Evolutionary conservation across 805 yeast genomes (phyloP).

Genomic region (Candida silvatica): DNA sequence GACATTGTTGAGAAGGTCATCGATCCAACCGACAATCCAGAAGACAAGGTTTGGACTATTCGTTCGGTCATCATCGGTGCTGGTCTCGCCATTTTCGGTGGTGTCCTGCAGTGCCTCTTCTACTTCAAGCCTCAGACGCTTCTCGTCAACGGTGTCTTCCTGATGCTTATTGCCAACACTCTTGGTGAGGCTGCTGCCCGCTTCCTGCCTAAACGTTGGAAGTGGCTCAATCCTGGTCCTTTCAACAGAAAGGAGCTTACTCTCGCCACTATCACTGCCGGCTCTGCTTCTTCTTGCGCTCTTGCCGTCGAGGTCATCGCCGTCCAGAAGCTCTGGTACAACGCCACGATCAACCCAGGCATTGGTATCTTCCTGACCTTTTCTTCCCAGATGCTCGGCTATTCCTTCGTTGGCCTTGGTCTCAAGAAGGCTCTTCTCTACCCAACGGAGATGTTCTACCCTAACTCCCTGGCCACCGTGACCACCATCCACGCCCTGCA

Average conservation of each 20-base stretch:
- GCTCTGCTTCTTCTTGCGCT: constrained; percentile 23
- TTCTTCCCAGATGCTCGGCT: constrained; percentile 23
- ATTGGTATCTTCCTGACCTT: constrained; percentile 24
- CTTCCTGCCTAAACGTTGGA: constrained; percentile 19
- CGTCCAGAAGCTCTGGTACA: constrained; percentile 25
- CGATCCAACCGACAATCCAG: constrained; percentile 29
- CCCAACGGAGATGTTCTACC: constrained; percentile 26
- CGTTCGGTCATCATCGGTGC: constrained; percentile 26
- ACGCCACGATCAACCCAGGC: constrained; percentile 16
- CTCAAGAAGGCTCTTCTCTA: constrained; percentile 18
- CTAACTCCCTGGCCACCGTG: constrained; percentile 30
- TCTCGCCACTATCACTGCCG: constrained; percentile 29
- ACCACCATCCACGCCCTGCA: constrained; percentile 19
- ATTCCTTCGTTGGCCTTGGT: constrained; percentile 21
- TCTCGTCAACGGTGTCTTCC: constrained; percentile 24
- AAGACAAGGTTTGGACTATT: constrained; percentile 27
- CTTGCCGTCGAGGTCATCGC: constrained; percentile 25
- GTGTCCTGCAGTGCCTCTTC: constrained; percentile 26
- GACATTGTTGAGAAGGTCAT: constrained; percentile 18
- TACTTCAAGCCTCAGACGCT: constrained; percentile 29
- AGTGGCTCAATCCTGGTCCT: constrained; percentile 32
- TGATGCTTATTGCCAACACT: constrained; percentile 24
- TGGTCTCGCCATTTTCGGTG: constrained; percentile 27
- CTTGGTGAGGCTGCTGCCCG: constrained; percentile 22
- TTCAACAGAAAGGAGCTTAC: constrained; percentile 37